phyloP scores from a whole-genome alignment of 2,329 filamentous ascomycete genomes.

The Penicillium sp. region DNA sequence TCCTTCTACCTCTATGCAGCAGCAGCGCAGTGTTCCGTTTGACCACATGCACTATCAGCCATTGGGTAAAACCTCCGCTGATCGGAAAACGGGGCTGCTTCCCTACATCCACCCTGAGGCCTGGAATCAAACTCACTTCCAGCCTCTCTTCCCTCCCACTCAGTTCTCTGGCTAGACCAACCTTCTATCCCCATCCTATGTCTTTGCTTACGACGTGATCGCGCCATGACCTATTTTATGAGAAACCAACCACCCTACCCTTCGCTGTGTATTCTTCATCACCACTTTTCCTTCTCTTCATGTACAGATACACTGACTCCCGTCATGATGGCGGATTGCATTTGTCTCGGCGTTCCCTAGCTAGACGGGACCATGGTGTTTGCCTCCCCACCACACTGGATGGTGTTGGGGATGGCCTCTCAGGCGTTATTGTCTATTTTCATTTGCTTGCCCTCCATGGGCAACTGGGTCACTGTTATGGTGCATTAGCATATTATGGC shows the following conservation, averaged over 20 bases:
- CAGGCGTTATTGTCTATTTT: slow-evolving; percentile 13
- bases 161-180: slow-evolving; percentile 31
- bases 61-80: slow-evolving; percentile 67
- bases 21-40: slow-evolving; percentile 66
- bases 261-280: slow-evolving; percentile 25
- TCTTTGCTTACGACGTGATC: slow-evolving; percentile 29
- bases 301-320: slow-evolving; percentile 19
- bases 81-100: slow-evolving; percentile 68
- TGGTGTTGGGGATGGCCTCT: slow-evolving; percentile 10
- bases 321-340: slow-evolving; percentile 19
- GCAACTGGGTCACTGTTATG: slow-evolving; percentile 8
- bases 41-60: slow-evolving; percentile 83
- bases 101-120: slow-evolving; percentile 55
- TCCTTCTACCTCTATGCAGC: slow-evolving; percentile 75
- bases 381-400: slow-evolving; percentile 7
- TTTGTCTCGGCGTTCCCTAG: slow-evolving; percentile 19
- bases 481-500: slow-evolving; percentile 32
- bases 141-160: slow-evolving; percentile 34
- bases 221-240: slow-evolving; percentile 31
- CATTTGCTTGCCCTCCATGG: slow-evolving; percentile 1
- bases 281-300: slow-evolving; percentile 4
- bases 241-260: slow-evolving; percentile 17
- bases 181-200: slow-evolving; percentile 1
- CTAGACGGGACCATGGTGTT: slow-evolving; percentile 20
- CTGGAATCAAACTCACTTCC: slow-evolving; percentile 41